Percentiles rank a stretch among this genome's conserved stretches.
Conservation (phyloP, 2,329 filamentous ascomycete species). For the Nemania abortiva region DNA sequence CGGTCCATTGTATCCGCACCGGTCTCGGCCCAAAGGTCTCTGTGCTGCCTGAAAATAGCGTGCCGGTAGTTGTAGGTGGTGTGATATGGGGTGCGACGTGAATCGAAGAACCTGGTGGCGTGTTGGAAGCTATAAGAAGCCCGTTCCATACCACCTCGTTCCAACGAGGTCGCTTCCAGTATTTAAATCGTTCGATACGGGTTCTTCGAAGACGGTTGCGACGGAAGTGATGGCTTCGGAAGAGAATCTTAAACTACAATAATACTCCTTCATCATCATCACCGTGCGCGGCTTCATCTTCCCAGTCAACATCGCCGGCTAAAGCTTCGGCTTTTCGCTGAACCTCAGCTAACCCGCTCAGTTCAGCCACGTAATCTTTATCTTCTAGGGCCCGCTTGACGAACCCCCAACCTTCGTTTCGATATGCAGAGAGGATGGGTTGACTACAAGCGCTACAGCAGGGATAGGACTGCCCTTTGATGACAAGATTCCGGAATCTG, state of each 20-base stretch:
- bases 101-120: conserved; percentile 18
- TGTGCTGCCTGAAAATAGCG: conserved; percentile 28
- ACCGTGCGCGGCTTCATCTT: conserved; percentile 45
- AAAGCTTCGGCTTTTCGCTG: conserved; percentile 51
- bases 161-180: conserved; percentile 47
- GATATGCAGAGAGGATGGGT: conserved; percentile 76
- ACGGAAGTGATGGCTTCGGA: conserved; percentile 41
- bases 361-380: conserved; percentile 81
- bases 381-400: conserved; percentile 80
- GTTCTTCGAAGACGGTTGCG: conserved; percentile 41
- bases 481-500: conserved; percentile 78
- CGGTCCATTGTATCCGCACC: conserved; percentile 32
- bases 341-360: conserved; percentile 58
- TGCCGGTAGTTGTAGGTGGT: conserved; percentile 29
- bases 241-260: conserved; percentile 47
- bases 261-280: conserved; percentile 53
- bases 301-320: conserved; percentile 51
- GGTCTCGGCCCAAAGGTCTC: conserved; percentile 42
- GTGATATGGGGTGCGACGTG: conserved; percentile 34
- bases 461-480: conserved; percentile 80
- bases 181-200: conserved; percentile 43
- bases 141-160: conserved; percentile 41
- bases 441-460: conserved; percentile 85
- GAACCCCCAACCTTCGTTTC: conserved; percentile 78
- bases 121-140: conserved; percentile 22